phyloP scores from a whole-genome alignment of 257 asterid species.

The Henckelia pumila region DNA sequence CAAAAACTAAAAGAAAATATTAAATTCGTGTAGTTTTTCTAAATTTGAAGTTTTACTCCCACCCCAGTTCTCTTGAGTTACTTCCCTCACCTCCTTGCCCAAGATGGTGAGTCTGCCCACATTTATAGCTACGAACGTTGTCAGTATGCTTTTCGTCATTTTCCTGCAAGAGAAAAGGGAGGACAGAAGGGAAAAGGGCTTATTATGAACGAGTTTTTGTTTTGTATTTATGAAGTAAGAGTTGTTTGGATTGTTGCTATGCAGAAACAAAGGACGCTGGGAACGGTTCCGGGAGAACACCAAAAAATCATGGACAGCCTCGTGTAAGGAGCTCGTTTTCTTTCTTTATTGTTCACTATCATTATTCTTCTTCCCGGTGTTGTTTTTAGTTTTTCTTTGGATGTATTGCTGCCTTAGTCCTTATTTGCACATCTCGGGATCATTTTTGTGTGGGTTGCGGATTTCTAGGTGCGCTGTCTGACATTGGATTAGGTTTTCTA shows the following conservation, averaged over 20 bases:
- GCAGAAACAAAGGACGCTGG: constrained; percentile 43
- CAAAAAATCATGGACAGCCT: constrained; percentile 31
- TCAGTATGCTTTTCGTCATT: neutral
- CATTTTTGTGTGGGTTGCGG: neutral
- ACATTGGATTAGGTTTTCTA: neutral
- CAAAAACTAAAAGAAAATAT: neutral
- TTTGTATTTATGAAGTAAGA: neutral
- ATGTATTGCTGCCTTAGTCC: constrained; percentile 2
- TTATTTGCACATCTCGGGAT: constrained; percentile 13
- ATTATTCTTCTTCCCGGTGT: neutral
- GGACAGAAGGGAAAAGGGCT: neutral
- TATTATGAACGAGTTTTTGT: neutral
- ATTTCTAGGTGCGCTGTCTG: neutral
- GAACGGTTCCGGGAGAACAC: constrained; percentile 23
- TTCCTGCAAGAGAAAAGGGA: no score
- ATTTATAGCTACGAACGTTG: no score
- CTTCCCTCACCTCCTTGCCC: neutral
- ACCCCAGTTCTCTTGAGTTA: neutral
- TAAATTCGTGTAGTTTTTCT: neutral
- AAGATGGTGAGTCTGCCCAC: neutral
- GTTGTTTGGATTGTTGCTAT: constrained; percentile 16
- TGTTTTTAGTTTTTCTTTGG: neutral
- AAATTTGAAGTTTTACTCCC: neutral
- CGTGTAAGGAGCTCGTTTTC: constrained; percentile 39
- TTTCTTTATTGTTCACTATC: neutral